Evolutionary conservation across 495 filamentous ascomycete genomes (phyloP), one percentile per base, ranked within the genome.

Genomic region (Tricharina praecox): DNA sequence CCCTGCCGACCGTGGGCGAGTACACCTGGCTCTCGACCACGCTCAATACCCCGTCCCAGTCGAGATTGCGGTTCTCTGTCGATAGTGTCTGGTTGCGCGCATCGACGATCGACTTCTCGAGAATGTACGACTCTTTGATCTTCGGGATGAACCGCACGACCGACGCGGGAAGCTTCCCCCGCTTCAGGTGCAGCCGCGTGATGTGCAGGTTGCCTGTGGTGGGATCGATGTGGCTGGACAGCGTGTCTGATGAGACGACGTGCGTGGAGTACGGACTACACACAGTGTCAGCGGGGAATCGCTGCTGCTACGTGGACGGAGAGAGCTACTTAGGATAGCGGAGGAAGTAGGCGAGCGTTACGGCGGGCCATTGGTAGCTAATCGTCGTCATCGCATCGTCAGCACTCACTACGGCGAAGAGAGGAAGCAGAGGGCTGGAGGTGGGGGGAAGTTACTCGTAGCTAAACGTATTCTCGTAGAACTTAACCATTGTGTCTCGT

Each of bases 331-430:
- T 99, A 13, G 90, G 92, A 64, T 99, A 99, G 32, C 90, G 87
- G 43, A 99, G 83, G 71, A 95, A 96, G 74, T 94, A 99, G 66
- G 90, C 90, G 52, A 99, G 80, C 7, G 86, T 87, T 33, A 99
- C 90, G 51, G 79, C 76, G 3, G 58, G 58, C 58, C 58, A 61
- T 50, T 60, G 53, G 36, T 60, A 61, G 15, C 58, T 61, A 40
- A 40, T 35, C 33, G n/a, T n/a, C n/a, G n/a, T n/a, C n/a, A n/a
- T 1, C 20, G 23, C 46, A 47, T 23, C 11, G 25, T 11, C 20
- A 35, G 33, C n/a, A n/a, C 51, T 47, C 52, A 50, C 44, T 47
- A 49, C 35, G 15, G n/a, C 32, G 24, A 28, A 42, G 26, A 19
- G 21, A 44, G 18, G 18, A 11, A 20, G 52, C 3, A 16, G 3